A percentile compares a stretch with the other conserved stretches of the same genome.
phyloP scores from a whole-genome alignment of 116 monocot species.

The Trichopus zeylanicus region DNA sequence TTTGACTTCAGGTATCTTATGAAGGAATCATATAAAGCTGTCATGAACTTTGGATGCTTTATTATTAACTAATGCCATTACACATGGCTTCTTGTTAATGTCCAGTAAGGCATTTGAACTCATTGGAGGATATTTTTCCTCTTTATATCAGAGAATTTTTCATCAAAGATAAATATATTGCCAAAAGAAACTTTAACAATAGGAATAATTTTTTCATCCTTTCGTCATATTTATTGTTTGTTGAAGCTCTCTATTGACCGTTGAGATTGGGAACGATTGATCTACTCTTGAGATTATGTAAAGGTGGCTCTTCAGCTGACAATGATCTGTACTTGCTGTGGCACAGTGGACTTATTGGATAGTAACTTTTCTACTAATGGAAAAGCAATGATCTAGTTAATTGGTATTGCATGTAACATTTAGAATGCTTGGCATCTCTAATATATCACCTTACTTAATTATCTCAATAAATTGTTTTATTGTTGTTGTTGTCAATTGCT shows the following conservation, averaged over 20 bases:
- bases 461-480: too few relatives aligned
- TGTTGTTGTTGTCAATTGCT: too few relatives aligned
- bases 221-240: background rate
- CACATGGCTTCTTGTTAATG: background rate
- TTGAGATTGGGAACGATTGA: background rate
- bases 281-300: background rate
- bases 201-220: background rate
- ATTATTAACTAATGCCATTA: too few relatives aligned
- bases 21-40: background rate
- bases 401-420: background rate
- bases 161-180: too few relatives aligned
- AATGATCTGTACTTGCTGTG: background rate
- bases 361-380: background rate
- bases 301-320: background rate
- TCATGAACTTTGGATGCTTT: background rate
- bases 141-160: background rate
- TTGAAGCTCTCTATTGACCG: background rate
- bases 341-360: background rate
- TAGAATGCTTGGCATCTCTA: too few relatives aligned
- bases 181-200: background rate
- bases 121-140: background rate
- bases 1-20: too few relatives aligned
- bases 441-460: too few relatives aligned
- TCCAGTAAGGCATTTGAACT: background rate
- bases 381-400: background rate